A percentile compares a stretch with the other conserved stretches of the same genome.
phyloP scores from a whole-genome alignment of 495 filamentous ascomycete species.

The Aspergillus funiculosus region DNA sequence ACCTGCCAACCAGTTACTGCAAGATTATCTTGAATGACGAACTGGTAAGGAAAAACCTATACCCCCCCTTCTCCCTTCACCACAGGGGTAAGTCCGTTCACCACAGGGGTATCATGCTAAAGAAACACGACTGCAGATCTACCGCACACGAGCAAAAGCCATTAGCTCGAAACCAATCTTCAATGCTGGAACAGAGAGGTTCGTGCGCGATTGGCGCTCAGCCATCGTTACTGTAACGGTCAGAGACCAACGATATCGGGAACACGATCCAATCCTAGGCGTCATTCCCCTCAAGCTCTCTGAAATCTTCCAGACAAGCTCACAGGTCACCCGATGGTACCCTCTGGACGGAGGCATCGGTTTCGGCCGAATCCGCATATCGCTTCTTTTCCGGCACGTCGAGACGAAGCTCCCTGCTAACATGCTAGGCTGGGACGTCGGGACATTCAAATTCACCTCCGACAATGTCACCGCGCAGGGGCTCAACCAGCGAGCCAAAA shows the following conservation, averaged over 20 bases:
- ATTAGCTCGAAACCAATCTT: slow-evolving; percentile 93
- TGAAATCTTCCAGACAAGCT: slow-evolving; percentile 77
- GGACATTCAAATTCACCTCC: slow-evolving; percentile 79
- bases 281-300: slow-evolving; percentile 83
- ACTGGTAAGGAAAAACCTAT: slow-evolving; percentile 52
- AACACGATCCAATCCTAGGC: slow-evolving; percentile 92
- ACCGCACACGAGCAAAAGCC: slow-evolving; percentile 85
- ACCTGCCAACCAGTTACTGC: slow-evolving; percentile 83
- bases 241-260: slow-evolving; percentile 76
- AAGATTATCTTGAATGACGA: slow-evolving; percentile 87
- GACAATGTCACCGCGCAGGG: slow-evolving; percentile 55
- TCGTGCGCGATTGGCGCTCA: slow-evolving; percentile 91
- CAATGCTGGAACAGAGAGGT: slow-evolving; percentile 90
- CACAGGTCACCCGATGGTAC: slow-evolving; percentile 69
- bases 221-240: slow-evolving; percentile 81
- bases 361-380: slow-evolving; percentile 86
- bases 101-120: slow-evolving; percentile 5
- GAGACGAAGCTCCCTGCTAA: slow-evolving; percentile 75
- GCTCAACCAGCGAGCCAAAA: slow-evolving; percentile 56
- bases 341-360: slow-evolving; percentile 64
- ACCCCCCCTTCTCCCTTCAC: background rate
- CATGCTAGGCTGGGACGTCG: slow-evolving; percentile 87
- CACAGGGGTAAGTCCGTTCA: background rate
- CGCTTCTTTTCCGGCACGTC: slow-evolving; percentile 76
- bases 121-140: slow-evolving; percentile 42